Evolutionary conservation across 331 rosid species (phyloP).

Genomic region (Erythrophleum ivorense): DNA sequence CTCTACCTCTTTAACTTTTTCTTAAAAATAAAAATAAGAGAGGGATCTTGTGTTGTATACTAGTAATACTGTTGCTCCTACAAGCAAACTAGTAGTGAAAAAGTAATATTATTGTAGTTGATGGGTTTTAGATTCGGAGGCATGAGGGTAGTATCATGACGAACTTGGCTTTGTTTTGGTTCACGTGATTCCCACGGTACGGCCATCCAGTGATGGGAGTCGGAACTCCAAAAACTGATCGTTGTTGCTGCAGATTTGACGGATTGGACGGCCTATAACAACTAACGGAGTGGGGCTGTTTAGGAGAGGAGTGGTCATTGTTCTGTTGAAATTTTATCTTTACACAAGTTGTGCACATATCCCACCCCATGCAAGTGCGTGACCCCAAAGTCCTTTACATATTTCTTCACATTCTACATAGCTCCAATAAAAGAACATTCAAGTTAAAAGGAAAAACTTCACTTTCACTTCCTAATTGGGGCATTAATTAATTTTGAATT

Average conservation of each 20-base stretch:
- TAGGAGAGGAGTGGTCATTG: slow-evolving; percentile 48
- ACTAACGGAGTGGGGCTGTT: slow-evolving; percentile 55
- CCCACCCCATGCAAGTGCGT: slow-evolving; percentile 34
- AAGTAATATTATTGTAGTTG: slow-evolving; percentile 39
- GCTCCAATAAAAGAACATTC: background rate
- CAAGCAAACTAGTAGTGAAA: slow-evolving; percentile 42
- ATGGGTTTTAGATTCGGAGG: slow-evolving; percentile 51
- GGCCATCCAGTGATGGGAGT: slow-evolving; percentile 43
- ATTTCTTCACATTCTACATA: too few species aligned
- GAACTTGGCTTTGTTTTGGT: slow-evolving; percentile 51
- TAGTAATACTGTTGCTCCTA: slow-evolving; percentile 38
- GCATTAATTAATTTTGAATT: too few species aligned
- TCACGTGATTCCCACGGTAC: slow-evolving; percentile 86
- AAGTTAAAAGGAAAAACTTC: background rate
- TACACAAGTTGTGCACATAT: background rate
- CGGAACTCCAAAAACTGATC: slow-evolving; percentile 55
- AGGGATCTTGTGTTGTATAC: background rate
- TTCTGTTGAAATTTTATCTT: slow-evolving; percentile 41
- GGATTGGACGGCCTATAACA: slow-evolving; percentile 56
- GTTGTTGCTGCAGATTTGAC: slow-evolving; percentile 47
- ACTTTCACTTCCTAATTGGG: background rate
- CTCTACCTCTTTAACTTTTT: slow-evolving; percentile 35
- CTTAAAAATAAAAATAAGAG: background rate
- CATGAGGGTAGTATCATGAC: slow-evolving; percentile 62
- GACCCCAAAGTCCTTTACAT: background rate